Base-by-base conservation (phyloP, 225 moss, liverwort and hornwort genomes). In the Sphagnum tenellum region DNA sequence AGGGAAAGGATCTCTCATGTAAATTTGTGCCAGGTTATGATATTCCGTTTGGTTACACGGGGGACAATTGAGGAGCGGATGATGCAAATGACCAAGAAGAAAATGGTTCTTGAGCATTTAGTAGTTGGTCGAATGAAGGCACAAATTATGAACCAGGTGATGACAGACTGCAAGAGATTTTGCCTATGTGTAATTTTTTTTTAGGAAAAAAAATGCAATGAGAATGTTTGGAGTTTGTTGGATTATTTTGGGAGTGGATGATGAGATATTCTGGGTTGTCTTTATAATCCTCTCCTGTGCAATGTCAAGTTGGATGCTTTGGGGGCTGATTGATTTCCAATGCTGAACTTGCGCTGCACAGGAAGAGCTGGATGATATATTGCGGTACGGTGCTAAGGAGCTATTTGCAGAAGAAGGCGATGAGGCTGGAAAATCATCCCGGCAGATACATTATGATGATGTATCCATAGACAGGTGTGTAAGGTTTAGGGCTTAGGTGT, bases 41-140 rank as follows among this genome's bases (percentile, higher is more conserved):
- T 98, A 67, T 93, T 89, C 75, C 82, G 96, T 53, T 72, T 98
- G 59, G 90, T 98, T 9, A 89, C 96, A 9, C 86, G 93, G 53
- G 93, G 96, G 67, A 90, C 90, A 10, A 87, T 98, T 58, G 96
- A 98, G 69, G 93, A 98, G 74, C 78, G 96, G 70, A 98, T 98
- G 93, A 90, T 98, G 90, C 96, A 98, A 71, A 90, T 98, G 89
- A 93, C 92, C 11, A 90, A 83, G 75, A 90, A 83, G 69, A 87
- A 92, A 76, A 89, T 87, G 89, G 96, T 90, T 14, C 73, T 92
- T 60, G 96, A 98, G 72, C 85, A 90, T 59, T 58, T 89, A 80
- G 89, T 89, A 14, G 88, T 86, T 67, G 92, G 92, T 9, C 88
- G 90, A 48, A 81, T 85, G 76, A 98, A 93, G 64, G 80, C 86